phyloP scores from a whole-genome alignment of 805 yeast species.

The Candida coleopterorum region DNA sequence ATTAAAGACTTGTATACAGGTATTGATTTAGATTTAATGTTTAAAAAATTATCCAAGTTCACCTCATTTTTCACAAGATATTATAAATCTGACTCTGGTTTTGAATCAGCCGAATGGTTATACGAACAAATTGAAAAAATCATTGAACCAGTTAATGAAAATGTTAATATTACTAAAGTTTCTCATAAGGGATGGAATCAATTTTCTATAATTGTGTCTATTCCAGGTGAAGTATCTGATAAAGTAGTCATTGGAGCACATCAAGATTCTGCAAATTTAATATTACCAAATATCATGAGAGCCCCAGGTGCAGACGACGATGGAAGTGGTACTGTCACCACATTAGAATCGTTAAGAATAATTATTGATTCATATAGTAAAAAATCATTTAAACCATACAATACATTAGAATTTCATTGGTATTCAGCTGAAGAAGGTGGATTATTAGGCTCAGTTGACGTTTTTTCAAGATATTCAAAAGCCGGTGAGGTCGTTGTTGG shows the following conservation, averaged over 20 bases:
- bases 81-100: constrained; percentile 69
- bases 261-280: constrained; percentile 74
- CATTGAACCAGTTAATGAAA: constrained; percentile 18
- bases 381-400: constrained; percentile 48
- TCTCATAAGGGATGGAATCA: constrained; percentile 74
- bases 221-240: constrained; percentile 48
- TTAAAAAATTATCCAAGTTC: constrained; percentile 53
- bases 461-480: constrained; percentile 53
- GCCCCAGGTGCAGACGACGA: constrained; percentile 98
- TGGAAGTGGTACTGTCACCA: constrained; percentile 82
- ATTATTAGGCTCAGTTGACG: constrained; percentile 75
- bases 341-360: constrained; percentile 68
- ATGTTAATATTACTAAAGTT: constrained; percentile 42
- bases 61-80: constrained; percentile 72
- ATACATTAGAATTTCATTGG: constrained; percentile 88
- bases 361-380: constrained; percentile 35
- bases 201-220: constrained; percentile 63
- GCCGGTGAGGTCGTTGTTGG: constrained; percentile 56
- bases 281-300: constrained; percentile 60
- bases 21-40: constrained; percentile 46
- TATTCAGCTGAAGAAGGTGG: constrained; percentile 97
- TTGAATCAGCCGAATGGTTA: constrained; percentile 69
- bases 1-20: constrained; percentile 38
- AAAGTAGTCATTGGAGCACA: constrained; percentile 83
- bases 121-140: constrained; percentile 43